These are phyloP conservation scores for Aspergillus sp. DNA, from an alignment of 2,329 filamentous ascomycete genomes.

Conservation along the genomic window DNA sequence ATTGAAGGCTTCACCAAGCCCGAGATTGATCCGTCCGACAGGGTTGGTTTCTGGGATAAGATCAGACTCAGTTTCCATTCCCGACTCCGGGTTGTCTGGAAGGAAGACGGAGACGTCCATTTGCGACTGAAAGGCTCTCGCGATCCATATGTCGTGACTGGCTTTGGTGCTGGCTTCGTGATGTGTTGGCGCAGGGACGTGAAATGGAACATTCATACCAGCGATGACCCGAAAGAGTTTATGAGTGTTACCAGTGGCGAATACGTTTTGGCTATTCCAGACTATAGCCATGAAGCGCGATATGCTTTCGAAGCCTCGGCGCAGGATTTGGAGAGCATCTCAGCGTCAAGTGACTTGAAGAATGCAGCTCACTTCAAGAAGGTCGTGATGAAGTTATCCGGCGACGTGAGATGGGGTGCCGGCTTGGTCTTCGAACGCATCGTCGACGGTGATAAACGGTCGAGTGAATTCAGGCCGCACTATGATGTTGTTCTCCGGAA, in stretches of 20 bases:
- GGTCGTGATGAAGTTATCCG: slow-evolving; percentile 96
- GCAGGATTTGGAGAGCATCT: slow-evolving; percentile 53
- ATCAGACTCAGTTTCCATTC: slow-evolving; percentile 92
- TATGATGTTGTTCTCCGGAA: slow-evolving; percentile 85
- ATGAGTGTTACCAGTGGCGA: slow-evolving; percentile 95
- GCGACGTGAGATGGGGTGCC: slow-evolving; percentile 86
- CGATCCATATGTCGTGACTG: slow-evolving; percentile 89
- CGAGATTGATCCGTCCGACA: slow-evolving; percentile 84
- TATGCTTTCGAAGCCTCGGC: slow-evolving; percentile 46
- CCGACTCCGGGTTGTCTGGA: slow-evolving; percentile 81
- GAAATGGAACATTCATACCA: slow-evolving; percentile 73
- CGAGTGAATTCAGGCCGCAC: slow-evolving; percentile 84
- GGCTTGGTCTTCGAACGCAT: slow-evolving; percentile 90
- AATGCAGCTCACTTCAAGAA: slow-evolving; percentile 89
- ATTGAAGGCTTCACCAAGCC: slow-evolving; percentile 97
- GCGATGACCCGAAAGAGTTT: slow-evolving; percentile 83
- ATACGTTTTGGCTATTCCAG: slow-evolving; percentile 88
- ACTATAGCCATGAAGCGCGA: slow-evolving; percentile 82
- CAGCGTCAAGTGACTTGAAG: slow-evolving; percentile 57
- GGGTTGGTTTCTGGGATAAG: slow-evolving; percentile 98
- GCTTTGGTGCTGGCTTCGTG: slow-evolving; percentile 86
- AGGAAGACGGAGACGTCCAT: slow-evolving; percentile 91
- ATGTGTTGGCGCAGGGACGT: slow-evolving; percentile 99
- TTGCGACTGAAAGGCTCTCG: slow-evolving; percentile 80
- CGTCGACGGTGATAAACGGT: slow-evolving; percentile 62